Evolutionary conservation across 176 grass and related monocot genomes (phyloP).

Genomic region (Calamus simplicifolius): DNA sequence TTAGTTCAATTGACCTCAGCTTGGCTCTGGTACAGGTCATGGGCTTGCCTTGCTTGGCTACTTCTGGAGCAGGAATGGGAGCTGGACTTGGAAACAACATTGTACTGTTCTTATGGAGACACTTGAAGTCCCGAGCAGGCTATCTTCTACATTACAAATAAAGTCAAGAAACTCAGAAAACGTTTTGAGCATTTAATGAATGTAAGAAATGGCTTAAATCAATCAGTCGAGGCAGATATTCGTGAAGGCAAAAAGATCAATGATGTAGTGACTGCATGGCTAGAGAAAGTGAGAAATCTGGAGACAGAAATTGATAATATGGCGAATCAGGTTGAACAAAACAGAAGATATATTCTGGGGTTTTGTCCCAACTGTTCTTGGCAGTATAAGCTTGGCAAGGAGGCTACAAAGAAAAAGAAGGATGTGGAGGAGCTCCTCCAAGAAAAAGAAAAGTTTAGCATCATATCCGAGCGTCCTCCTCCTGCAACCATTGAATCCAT

Average conservation of each 20-base stretch:
- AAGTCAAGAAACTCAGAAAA: background rate
- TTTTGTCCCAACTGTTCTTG: background rate
- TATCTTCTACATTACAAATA: background rate
- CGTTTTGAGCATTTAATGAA: background rate
- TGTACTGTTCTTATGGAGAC: background rate
- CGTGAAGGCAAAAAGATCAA: too few relatives aligned
- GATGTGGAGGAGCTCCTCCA: background rate
- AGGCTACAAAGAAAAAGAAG: background rate
- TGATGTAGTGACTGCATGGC: background rate
- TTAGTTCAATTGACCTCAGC: too few relatives aligned
- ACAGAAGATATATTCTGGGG: too few relatives aligned
- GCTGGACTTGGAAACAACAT: background rate
- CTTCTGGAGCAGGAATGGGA: background rate
- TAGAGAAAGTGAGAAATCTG: background rate
- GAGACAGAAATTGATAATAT: background rate
- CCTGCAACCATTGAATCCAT: background rate
- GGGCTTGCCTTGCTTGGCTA: too few relatives aligned
- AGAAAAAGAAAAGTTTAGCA: background rate
- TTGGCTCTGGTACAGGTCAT: too few relatives aligned
- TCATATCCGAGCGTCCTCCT: background rate
- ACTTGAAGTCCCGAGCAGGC: background rate
- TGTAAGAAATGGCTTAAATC: background rate
- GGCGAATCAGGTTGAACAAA: too few relatives aligned
- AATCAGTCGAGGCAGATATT: background rate
- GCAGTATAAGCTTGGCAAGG: background rate